Percentiles rank a stretch among this genome's conserved stretches.
phyloP scores from a whole-genome alignment of 1,139 yeast species.

The Yamadazyma siamensis region DNA sequence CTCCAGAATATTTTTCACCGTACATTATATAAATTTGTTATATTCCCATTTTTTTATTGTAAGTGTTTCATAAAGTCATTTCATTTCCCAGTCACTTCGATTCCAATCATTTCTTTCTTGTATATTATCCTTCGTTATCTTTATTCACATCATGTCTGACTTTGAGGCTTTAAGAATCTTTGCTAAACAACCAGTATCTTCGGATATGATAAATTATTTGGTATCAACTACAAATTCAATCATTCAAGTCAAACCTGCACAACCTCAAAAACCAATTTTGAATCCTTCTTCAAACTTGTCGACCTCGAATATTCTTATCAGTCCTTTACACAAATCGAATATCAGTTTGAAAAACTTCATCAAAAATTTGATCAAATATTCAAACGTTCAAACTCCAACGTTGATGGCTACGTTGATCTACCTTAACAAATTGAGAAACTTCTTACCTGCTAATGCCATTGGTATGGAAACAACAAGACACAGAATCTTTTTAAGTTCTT shows the following conservation, averaged over 20 bases:
- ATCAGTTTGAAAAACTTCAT: conserved; percentile 59
- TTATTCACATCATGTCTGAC: conserved; percentile 45
- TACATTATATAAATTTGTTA: no score
- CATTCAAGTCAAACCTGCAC: conserved; percentile 48
- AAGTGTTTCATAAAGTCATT: no score
- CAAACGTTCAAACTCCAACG: conserved; percentile 94
- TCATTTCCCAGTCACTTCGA: no score
- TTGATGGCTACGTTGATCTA: conserved; percentile 88
- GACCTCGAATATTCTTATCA: conserved; percentile 16
- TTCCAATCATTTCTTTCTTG: no score
- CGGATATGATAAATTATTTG: conserved; percentile 77
- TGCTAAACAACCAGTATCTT: conserved; percentile 70
- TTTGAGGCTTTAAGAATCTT: conserved; percentile 68
- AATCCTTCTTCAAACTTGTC: conserved; percentile 2
- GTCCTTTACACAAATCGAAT: conserved; percentile 20
- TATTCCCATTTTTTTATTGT: no score
- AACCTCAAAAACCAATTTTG: conserved; percentile 7
- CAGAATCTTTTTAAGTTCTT: conserved; percentile 82
- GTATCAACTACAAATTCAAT: conserved; percentile 80
- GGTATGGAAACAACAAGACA: conserved; percentile 95
- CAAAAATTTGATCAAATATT: conserved; percentile 64
- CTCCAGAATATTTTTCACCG: no score
- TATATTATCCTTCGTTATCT: no score
- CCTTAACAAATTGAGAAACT: conserved; percentile 67
- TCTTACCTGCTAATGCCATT: conserved; percentile 82